phyloP scores from a whole-genome alignment of 1,284 basidiomycete species.

The Fomitopsis schrenkii region DNA sequence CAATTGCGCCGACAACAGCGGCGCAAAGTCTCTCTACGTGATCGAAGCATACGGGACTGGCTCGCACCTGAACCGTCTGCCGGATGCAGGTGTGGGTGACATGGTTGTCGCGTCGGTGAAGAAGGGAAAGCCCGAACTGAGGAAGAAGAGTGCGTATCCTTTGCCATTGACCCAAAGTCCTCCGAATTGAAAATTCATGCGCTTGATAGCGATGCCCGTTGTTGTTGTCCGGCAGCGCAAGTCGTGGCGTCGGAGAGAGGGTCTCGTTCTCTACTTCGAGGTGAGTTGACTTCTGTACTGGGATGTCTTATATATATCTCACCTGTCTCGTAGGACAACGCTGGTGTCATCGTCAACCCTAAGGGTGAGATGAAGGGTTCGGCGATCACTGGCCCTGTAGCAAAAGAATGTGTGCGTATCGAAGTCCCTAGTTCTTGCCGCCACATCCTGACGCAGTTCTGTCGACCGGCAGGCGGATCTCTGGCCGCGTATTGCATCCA shows the following conservation, averaged over 20 bases:
- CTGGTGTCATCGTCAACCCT: slow-evolving; percentile 96
- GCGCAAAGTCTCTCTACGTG: slow-evolving; percentile 92
- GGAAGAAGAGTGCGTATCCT: slow-evolving; percentile 92
- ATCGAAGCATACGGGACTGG: slow-evolving; percentile 94
- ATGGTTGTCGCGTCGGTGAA: slow-evolving; percentile 99
- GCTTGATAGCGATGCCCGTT: slow-evolving; percentile 83
- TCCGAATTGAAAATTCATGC: background rate
- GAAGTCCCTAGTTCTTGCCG: too few species aligned
- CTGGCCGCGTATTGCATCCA: slow-evolving; percentile 99
- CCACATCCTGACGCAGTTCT: background rate
- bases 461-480: slow-evolving; percentile 74
- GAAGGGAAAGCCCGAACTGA: slow-evolving; percentile 99
- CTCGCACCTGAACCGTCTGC: slow-evolving; percentile 95
- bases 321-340: slow-evolving; percentile 72
- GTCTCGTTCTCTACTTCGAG: slow-evolving; percentile 99
- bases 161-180: background rate
- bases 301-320: background rate
- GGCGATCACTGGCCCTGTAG: slow-evolving; percentile 96
- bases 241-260: slow-evolving; percentile 96
- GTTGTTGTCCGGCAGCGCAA: slow-evolving; percentile 98
- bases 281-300: slow-evolving; percentile 32
- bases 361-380: slow-evolving; percentile 99
- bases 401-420: slow-evolving; percentile 87
- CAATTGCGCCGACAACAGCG: slow-evolving; percentile 99
- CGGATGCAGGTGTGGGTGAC: slow-evolving; percentile 97